Evolutionary conservation across 345 rosid species (phyloP).

Genomic region (Excoecaria agallocha): DNA sequence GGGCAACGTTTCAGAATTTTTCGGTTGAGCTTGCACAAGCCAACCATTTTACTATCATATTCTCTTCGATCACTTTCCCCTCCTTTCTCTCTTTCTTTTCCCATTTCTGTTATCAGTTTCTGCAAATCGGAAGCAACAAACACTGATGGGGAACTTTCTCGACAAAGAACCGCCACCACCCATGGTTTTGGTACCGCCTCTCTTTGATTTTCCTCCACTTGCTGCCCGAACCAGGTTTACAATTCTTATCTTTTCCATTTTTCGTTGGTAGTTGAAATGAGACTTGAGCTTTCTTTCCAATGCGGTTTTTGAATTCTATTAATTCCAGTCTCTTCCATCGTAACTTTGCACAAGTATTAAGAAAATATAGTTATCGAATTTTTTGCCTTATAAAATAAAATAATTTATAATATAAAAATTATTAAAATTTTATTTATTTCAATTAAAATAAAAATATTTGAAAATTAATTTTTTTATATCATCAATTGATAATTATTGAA

Average conservation of each 20-base stretch:
- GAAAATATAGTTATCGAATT: too few relatives aligned
- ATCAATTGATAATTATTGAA: too few relatives aligned
- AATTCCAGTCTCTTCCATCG: too few relatives aligned
- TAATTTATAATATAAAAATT: too few relatives aligned
- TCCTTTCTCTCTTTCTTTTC: neutral
- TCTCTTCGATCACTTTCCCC: neutral
- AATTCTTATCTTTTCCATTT: neutral
- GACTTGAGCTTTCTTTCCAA: neutral
- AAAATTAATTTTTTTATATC: too few relatives aligned
- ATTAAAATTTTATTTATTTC: too few relatives aligned
- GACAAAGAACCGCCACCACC: constrained; percentile 75
- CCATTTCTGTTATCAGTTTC: neutral
- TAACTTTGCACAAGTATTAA: too few relatives aligned
- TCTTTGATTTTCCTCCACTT: constrained; percentile 89
- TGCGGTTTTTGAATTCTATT: neutral
- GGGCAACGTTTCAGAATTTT: constrained; percentile 3
- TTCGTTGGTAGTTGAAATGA: neutral
- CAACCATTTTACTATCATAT: neutral
- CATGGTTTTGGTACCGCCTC: constrained; percentile 85
- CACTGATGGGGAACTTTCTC: constrained; percentile 58
- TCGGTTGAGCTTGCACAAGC: neutral
- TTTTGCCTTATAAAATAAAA: too few relatives aligned
- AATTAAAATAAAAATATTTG: too few relatives aligned
- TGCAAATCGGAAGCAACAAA: neutral
- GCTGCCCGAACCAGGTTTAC: constrained; percentile 75